Percentiles rank a stretch among this genome's conserved stretches.
Conservation (phyloP, 2,329 filamentous ascomycete genomes). For the Xylariaceae sp. region DNA sequence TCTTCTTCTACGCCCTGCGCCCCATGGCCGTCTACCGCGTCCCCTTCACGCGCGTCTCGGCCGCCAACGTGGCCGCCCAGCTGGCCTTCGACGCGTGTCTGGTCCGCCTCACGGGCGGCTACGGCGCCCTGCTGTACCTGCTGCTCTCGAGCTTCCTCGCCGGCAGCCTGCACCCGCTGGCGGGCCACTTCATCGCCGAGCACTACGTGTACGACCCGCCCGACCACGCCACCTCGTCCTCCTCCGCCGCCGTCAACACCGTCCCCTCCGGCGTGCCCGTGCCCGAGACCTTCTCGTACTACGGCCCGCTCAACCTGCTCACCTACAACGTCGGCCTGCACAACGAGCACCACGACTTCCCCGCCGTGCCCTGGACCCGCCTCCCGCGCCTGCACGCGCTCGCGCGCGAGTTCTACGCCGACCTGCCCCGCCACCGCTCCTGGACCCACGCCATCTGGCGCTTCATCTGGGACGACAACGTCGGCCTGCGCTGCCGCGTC, state of each 20-base stretch:
- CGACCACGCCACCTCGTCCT: no score
- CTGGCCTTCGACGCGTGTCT: conserved; percentile 67
- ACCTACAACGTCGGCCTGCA: conserved; percentile 97
- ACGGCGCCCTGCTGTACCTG: conserved; percentile 69
- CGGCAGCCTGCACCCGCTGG: conserved; percentile 86
- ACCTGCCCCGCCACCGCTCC: conserved; percentile 77
- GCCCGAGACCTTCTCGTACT: conserved; percentile 96
- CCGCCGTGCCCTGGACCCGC: conserved; percentile 88
- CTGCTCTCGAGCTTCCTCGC: conserved; percentile 88
- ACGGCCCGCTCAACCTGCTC: conserved; percentile 81
- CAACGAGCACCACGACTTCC: conserved; percentile 99
- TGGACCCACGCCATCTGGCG: conserved; percentile 94
- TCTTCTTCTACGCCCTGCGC: conserved; percentile 94
- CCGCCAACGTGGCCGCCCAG: conserved; percentile 73
- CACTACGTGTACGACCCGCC: conserved; percentile 77
- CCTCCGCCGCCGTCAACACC: conserved; percentile 45
- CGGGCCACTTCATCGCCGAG: conserved; percentile 97
- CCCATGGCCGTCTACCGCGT: conserved; percentile 92
- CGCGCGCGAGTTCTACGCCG: conserved; percentile 85
- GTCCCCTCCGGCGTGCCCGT: conserved; percentile 57
- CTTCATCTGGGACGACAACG: conserved; percentile 83
- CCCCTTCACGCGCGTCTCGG: conserved; percentile 78
- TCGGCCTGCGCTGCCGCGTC: conserved; percentile 85
- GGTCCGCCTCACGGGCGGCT: conserved; percentile 54
- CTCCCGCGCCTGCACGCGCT: conserved; percentile 70